Percentiles rank a stretch among this genome's conserved stretches.
Evolutionary conservation across 2,329 filamentous ascomycete species (phyloP).

Genomic region (Aspergillus arachidicola): DNA sequence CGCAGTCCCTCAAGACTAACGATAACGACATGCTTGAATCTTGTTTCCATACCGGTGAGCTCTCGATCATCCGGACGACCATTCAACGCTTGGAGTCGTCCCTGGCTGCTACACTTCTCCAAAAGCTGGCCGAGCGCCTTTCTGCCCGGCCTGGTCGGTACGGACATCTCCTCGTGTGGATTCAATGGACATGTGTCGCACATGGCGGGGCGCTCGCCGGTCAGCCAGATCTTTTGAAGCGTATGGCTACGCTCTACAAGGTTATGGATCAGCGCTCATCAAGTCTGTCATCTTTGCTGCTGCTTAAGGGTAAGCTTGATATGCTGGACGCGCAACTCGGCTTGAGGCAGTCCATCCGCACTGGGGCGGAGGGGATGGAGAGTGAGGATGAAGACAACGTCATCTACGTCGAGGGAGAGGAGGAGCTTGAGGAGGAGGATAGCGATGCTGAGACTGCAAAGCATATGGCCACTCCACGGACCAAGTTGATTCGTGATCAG

Average conservation of each 20-base stretch:
- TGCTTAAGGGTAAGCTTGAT: slow-evolving; percentile 92
- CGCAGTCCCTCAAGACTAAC: slow-evolving; percentile 90
- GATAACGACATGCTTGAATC: slow-evolving; percentile 88
- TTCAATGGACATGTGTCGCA: slow-evolving; percentile 89
- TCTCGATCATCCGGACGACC: slow-evolving; percentile 78
- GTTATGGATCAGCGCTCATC: slow-evolving; percentile 85
- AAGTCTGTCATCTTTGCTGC: slow-evolving; percentile 77
- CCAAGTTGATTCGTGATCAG: slow-evolving; percentile 40
- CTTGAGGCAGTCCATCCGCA: slow-evolving; percentile 71
- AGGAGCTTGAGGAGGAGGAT: slow-evolving; percentile 55
- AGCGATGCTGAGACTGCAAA: slow-evolving; percentile 34
- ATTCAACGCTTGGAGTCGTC: slow-evolving; percentile 87
- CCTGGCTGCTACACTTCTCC: slow-evolving; percentile 76
- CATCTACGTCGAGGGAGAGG: slow-evolving; percentile 85
- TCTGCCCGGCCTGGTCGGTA: slow-evolving; percentile 86
- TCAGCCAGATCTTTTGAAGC: slow-evolving; percentile 79
- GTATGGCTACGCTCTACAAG: slow-evolving; percentile 76
- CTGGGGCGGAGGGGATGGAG: slow-evolving; percentile 40
- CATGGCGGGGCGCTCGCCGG: slow-evolving; percentile 90
- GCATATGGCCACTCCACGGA: slow-evolving; percentile 32
- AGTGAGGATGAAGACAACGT: slow-evolving; percentile 69
- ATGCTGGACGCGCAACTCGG: slow-evolving; percentile 90
- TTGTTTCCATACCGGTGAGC: slow-evolving; percentile 80
- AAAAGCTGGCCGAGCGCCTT: slow-evolving; percentile 82
- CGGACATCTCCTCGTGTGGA: slow-evolving; percentile 88